Conservation (phyloP, 345 rosid species). For the Populus alba region DNA sequence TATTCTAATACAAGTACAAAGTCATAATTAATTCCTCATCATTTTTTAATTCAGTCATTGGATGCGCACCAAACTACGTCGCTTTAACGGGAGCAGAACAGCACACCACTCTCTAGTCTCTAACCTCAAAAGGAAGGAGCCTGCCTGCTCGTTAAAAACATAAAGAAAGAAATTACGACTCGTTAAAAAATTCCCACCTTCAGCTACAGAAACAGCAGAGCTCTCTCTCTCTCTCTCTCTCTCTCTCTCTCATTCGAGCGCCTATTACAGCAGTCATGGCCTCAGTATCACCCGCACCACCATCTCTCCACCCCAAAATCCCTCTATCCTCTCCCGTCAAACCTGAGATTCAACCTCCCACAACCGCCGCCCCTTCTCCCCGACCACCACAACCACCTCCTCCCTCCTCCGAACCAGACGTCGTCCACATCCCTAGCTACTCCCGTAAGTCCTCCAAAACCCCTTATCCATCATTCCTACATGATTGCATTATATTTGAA, state of each 20-base stretch:
- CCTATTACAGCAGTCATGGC: neutral
- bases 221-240: neutral
- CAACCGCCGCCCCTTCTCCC: constrained; percentile 17
- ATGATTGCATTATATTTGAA: too few relatives aligned
- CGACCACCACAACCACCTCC: constrained; percentile 16
- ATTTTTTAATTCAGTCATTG: neutral
- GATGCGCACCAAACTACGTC: neutral
- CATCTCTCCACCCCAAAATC: neutral
- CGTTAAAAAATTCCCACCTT: too few relatives aligned
- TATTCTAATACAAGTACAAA: too few relatives aligned
- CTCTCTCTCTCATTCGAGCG: neutral
- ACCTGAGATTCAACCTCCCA: neutral
- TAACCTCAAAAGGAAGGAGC: too few relatives aligned
- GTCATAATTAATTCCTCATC: neutral
- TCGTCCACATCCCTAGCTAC: constrained; percentile 68
- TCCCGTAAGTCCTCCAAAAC: constrained; percentile 51
- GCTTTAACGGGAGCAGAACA: neutral
- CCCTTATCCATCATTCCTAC: neutral
- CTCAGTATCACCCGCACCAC: neutral
- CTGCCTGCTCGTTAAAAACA: too few relatives aligned
- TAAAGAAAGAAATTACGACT: too few relatives aligned
- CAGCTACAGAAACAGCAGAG: too few relatives aligned
- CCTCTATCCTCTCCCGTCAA: neutral
- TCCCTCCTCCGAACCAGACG: constrained; percentile 41
- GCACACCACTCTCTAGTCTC: neutral